These are phyloP conservation scores for Backusella liffmaniae DNA, from an alignment of 192 early-diverging fungal species.

Conservation along the genomic window DNA sequence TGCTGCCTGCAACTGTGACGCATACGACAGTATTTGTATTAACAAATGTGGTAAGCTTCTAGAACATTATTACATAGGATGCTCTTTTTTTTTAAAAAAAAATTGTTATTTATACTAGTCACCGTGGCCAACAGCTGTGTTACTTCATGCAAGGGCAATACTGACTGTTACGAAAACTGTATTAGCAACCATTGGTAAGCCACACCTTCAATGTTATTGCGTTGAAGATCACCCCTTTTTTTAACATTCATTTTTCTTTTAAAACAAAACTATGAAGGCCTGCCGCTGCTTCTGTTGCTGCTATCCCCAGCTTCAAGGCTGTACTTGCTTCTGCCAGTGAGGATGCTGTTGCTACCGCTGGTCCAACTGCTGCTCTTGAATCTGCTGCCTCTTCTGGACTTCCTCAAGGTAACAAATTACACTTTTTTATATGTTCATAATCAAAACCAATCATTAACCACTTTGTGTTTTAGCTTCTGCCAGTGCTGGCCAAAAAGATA, in stretches of 20 bases:
- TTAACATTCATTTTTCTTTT: background rate
- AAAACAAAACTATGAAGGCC: background rate
- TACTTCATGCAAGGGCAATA: constrained; percentile 8
- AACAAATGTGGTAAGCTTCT: constrained; percentile 14
- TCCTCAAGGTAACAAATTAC: background rate
- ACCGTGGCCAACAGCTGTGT: constrained; percentile 13
- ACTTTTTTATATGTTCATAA: background rate
- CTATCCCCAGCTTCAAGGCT: background rate
- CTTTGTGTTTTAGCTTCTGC: background rate
- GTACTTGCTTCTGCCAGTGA: background rate
- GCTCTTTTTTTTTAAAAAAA: background rate
- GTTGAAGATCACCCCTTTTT: background rate
- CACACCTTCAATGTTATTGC: background rate
- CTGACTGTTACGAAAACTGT: constrained; percentile 2
- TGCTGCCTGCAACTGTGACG: constrained; percentile 9
- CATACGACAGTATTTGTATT: background rate
- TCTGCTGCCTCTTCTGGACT: background rate
- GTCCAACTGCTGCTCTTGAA: background rate
- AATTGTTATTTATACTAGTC: background rate
- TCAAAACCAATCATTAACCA: background rate
- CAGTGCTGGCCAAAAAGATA: background rate
- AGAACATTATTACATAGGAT: background rate
- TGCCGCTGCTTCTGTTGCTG: background rate
- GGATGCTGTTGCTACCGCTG: background rate
- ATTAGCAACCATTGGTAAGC: constrained; percentile 12